Conservation (phyloP, 495 filamentous ascomycete species). For the Neurospora sp. region DNA sequence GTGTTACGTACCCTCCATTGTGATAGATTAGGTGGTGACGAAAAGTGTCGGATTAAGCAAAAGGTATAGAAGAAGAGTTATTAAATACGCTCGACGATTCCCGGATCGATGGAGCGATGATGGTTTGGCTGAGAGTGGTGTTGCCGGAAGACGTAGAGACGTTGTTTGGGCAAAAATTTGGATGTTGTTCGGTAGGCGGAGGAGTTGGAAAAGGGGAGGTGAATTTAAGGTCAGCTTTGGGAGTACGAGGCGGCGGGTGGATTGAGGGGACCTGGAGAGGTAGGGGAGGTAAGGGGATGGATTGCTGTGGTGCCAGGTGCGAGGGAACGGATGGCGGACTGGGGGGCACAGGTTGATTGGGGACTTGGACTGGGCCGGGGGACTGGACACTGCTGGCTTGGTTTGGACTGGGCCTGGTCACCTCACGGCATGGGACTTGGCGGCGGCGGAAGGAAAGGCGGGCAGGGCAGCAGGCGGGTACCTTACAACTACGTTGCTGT, state of each 20-base stretch:
- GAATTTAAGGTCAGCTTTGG: conserved; percentile 40
- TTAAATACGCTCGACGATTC: conserved; percentile 34
- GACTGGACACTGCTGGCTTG: not conserved
- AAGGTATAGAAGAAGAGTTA: conserved; percentile 25
- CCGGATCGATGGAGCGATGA: conserved; percentile 32
- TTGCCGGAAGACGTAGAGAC: conserved; percentile 6
- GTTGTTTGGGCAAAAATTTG: conserved; percentile 27
- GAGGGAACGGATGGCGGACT: not conserved
- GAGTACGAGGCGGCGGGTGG: conserved; percentile 18
- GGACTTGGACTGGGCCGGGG: not conserved
- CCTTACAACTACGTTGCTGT: too few relatives aligned
- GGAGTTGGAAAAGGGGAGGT: conserved; percentile 39
- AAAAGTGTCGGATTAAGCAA: conserved; percentile 21
- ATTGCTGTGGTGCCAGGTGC: conserved; percentile 1
- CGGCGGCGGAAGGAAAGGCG: conserved; percentile 13
- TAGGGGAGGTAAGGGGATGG: conserved; percentile 19
- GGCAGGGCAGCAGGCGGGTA: not conserved
- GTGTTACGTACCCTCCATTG: conserved; percentile 40
- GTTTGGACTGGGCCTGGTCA: not conserved
- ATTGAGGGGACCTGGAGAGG: conserved; percentile 11
- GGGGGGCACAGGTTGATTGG: not conserved
- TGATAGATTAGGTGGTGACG: conserved; percentile 36
- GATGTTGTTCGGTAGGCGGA: conserved; percentile 22
- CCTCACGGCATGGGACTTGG: not conserved
- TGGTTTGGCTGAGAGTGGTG: conserved; percentile 16